Evolutionary conservation across 768 basidiomycete genomes (phyloP), one percentile per base, ranked within the genome.

Genomic region (Daedalea quercina): DNA sequence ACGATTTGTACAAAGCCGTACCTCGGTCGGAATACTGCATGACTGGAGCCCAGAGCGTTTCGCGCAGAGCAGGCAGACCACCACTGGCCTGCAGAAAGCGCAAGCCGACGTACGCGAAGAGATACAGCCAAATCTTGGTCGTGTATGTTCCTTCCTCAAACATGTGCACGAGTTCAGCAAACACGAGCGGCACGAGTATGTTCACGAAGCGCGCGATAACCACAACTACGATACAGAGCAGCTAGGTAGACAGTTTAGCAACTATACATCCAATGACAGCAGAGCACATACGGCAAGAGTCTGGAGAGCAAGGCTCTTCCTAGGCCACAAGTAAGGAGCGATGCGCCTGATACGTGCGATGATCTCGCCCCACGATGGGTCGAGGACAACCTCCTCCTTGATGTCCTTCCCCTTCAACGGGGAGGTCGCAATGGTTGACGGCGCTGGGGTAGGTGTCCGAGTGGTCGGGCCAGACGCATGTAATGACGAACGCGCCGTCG

Each of bases 21-120:
- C 80, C 80, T 61, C 85, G 72, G 63, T 94, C 90, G 0, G 88
- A 90, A 65, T 83, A 89, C 68, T 92, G 90, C 79, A 92, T 87
- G 41, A 98, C 87, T 1, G 92, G 90, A 1, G 85, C 79, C 88
- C 91, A 94, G 2, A 92, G 73, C 26, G 78, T 72, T 58, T 68
- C 69, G 22, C 80, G 79, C 44, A 91, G 68, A 31, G 85, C 87
- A 22, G 77, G 69, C 22, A 95, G 69, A 23, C 92, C 92, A 22
- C 87, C 88, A 50, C 78, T 79, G 24, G 88, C 84, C 67, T 89
- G 81, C 26, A 93, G 67, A 67, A 90, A 87, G 20, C 85, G 79
- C 49, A 94, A 63, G 22, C 70, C 73, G 26, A 84, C 80, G 59
- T 92, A 95, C 8, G 73, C 69, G 26, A 85, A 73, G 3, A 95